These are phyloP conservation scores for Alternaria ventricosa DNA, from an alignment of 2,329 filamentous ascomycete species.

Conservation along the genomic window DNA sequence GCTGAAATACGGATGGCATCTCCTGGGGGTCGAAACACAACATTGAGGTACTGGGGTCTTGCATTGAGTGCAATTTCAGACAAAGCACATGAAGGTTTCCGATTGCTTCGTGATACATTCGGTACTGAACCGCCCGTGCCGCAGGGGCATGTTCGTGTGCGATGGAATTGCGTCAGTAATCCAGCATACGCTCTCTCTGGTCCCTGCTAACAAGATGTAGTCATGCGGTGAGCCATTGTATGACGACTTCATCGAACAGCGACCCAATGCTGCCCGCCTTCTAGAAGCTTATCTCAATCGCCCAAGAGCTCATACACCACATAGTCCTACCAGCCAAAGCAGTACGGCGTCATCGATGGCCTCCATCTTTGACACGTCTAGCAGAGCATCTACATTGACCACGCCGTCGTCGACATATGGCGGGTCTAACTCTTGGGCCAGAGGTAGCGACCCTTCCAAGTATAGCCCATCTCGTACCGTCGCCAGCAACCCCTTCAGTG, in stretches of 20 bases:
- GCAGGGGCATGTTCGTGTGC: slow-evolving; percentile 40
- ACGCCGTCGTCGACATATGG: slow-evolving; percentile 40
- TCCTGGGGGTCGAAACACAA: slow-evolving; percentile 10
- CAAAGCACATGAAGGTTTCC: slow-evolving; percentile 26
- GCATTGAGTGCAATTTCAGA: slow-evolving; percentile 31
- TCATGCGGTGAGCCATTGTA: slow-evolving; percentile 44
- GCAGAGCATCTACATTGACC: slow-evolving; percentile 33
- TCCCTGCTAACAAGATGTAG: slow-evolving; percentile 17
- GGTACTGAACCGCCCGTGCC: slow-evolving; percentile 41
- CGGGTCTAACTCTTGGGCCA: slow-evolving; percentile 26
- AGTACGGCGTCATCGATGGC: slow-evolving; percentile 36
- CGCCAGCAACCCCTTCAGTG: slow-evolving; percentile 33
- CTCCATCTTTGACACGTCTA: slow-evolving; percentile 35
- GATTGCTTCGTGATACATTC: slow-evolving; percentile 27
- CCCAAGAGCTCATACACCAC: slow-evolving; percentile 33
- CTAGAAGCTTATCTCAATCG: slow-evolving; percentile 49
- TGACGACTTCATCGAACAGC: slow-evolving; percentile 49
- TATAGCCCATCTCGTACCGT: slow-evolving; percentile 33
- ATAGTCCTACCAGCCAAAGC: slow-evolving; percentile 26
- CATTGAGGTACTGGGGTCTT: slow-evolving; percentile 28
- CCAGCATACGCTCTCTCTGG: neutral
- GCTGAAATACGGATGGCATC: slow-evolving; percentile 27
- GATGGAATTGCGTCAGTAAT: slow-evolving; percentile 44
- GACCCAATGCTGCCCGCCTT: slow-evolving; percentile 47
- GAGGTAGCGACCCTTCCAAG: slow-evolving; percentile 22